These are phyloP conservation scores for Aphanomyces cochlioides DNA, from an alignment of 352 stramenopile genomes.

Conservation along the genomic window DNA sequence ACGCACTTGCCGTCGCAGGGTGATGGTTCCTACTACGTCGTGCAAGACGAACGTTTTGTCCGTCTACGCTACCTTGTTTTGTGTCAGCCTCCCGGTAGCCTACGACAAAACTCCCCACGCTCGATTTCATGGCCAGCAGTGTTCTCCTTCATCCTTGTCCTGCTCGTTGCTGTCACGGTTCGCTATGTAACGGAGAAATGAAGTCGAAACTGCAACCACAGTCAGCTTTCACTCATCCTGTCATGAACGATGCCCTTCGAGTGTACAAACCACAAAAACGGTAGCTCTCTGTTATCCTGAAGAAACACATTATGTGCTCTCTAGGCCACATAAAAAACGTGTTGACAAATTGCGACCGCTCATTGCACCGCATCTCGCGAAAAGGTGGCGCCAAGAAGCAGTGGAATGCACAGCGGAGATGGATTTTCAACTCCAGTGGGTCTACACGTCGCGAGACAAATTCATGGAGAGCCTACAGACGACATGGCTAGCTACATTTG, in stretches of 20 bases:
- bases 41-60: slow-evolving; percentile 11
- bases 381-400: slow-evolving; percentile 8
- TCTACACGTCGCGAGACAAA: slow-evolving; percentile 8
- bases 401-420: slow-evolving; percentile 1
- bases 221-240: background rate
- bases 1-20: background rate
- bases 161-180: background rate
- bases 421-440: slow-evolving; percentile 21
- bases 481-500: slow-evolving; percentile 4
- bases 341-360: slow-evolving; percentile 10
- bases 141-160: background rate
- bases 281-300: background rate
- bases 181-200: background rate
- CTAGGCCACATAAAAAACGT: slow-evolving; percentile 6
- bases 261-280: slow-evolving; percentile 5
- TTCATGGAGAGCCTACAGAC: background rate
- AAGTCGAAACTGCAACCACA: slow-evolving; percentile 4
- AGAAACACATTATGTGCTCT: background rate
- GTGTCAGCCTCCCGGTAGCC: background rate
- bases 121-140: background rate
- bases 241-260: slow-evolving; percentile 9
- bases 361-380: slow-evolving; percentile 5
- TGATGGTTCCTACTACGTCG: slow-evolving; percentile 12
- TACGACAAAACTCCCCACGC: background rate
- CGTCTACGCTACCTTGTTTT: slow-evolving; percentile 24